Conservation (phyloP, 352 stramenopile genomes). For the Pythium aristosporum region DNA sequence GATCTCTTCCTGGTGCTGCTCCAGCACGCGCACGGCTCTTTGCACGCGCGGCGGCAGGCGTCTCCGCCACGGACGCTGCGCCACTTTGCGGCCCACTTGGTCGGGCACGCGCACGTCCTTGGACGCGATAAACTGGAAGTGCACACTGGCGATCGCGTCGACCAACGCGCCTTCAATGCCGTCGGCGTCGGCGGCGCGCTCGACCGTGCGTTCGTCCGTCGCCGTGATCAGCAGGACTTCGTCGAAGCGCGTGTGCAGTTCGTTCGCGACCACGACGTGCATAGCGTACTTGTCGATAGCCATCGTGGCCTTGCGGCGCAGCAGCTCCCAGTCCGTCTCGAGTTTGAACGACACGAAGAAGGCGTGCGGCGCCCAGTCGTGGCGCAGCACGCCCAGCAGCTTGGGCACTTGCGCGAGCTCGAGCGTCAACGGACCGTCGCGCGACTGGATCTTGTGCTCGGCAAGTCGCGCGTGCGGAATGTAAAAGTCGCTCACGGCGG, state of each 20-base stretch:
- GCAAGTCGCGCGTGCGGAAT: conserved; percentile 88
- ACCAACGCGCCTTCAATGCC: conserved; percentile 70
- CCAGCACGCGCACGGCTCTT: conserved; percentile 38
- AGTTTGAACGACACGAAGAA: conserved; percentile 99
- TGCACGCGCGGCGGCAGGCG: conserved; percentile 41
- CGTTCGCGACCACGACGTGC: conserved; percentile 97
- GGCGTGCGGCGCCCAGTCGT: conserved; percentile 91
- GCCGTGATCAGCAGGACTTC: conserved; percentile 80
- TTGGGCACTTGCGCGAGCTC: conserved; percentile 95
- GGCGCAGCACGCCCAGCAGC: conserved; percentile 90
- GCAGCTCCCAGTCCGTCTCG: conserved; percentile 95
- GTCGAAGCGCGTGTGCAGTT: conserved; percentile 94
- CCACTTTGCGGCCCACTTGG: conserved; percentile 42
- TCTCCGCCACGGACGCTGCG: conserved; percentile 41
- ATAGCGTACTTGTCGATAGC: conserved; percentile 94
- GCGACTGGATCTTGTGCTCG: conserved; percentile 98
- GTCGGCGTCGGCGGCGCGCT: conserved; percentile 51
- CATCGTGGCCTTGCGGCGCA: conserved; percentile 91
- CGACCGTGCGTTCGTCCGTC: conserved; percentile 50
- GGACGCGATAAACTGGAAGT: conserved; percentile 74
- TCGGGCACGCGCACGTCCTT: conserved; percentile 57
- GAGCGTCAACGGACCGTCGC: conserved; percentile 69
- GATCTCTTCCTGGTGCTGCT: conserved; percentile 77
- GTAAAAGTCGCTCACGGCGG: conserved; percentile 99
- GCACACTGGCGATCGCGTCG: conserved; percentile 58